Conservation (phyloP, 139 green algal species). For the Tetratostichococcus sp. region DNA sequence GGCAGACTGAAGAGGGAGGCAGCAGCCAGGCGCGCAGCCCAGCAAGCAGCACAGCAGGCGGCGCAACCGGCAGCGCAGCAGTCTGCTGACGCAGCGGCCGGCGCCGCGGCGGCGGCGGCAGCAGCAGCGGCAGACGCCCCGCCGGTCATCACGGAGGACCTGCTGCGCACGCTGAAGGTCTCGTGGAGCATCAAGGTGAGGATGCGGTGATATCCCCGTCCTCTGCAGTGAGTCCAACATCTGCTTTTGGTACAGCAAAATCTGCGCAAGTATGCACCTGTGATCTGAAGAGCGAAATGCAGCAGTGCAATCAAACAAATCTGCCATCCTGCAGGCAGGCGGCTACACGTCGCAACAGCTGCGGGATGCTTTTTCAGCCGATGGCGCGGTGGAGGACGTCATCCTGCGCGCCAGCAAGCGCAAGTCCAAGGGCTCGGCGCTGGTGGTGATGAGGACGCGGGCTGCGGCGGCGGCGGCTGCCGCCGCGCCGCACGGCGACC, state of each 20-base stretch:
- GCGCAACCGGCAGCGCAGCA: slow-evolving; percentile 6
- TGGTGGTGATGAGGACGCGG: slow-evolving; percentile 55
- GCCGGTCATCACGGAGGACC: slow-evolving; percentile 29
- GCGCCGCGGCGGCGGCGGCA: slow-evolving; percentile 8
- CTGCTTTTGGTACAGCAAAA: too few species aligned
- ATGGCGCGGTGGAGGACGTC: slow-evolving; percentile 59
- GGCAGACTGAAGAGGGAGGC: slow-evolving; percentile 26
- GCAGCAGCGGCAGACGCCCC: background rate
- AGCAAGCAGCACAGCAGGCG: slow-evolving; percentile 21
- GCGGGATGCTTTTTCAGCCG: slow-evolving; percentile 30
- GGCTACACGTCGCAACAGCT: slow-evolving; percentile 32
- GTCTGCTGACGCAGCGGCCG: slow-evolving; percentile 1
- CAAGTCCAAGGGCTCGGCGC: slow-evolving; percentile 39
- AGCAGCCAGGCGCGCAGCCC: slow-evolving; percentile 13
- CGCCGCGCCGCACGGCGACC: slow-evolving; percentile 9
- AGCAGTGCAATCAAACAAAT: too few species aligned
- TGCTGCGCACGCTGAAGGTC: slow-evolving; percentile 59
- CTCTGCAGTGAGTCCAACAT: too few species aligned
- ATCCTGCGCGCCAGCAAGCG: slow-evolving; percentile 38
- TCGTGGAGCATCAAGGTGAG: slow-evolving; percentile 34
- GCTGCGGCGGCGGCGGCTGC: slow-evolving; percentile 22
- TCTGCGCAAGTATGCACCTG: too few species aligned
- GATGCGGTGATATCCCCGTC: too few species aligned
- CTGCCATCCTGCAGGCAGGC: slow-evolving; percentile 13
- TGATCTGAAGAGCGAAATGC: too few species aligned